These are phyloP conservation scores for Triglochin maritima DNA, from an alignment of 106 monocot genomes.

Conservation along the genomic window DNA sequence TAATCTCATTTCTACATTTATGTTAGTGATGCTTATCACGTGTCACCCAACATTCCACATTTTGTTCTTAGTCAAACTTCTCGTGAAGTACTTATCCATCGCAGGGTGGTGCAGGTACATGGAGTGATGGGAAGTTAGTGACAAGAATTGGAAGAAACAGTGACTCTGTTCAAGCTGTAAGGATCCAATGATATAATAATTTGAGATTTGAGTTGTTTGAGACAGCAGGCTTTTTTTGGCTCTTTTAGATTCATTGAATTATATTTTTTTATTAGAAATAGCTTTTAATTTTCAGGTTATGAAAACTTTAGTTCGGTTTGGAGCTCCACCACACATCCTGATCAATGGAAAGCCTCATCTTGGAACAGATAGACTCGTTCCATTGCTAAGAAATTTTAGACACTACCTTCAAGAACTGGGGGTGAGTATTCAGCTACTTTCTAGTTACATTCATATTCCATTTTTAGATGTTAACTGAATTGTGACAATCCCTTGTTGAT, in stretches of 20 bases:
- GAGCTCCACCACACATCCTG: conserved; percentile 76
- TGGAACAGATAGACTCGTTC: conserved; percentile 84
- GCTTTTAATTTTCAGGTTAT: conserved; percentile 41
- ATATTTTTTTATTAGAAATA: too few species aligned
- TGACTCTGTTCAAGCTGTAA: conserved; percentile 88
- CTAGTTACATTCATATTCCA: neutral
- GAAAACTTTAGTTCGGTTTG: conserved; percentile 92
- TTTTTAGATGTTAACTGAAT: neutral
- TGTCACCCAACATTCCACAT: neutral
- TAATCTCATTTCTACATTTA: neutral
- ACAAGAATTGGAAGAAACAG: conserved; percentile 97
- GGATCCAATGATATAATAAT: conserved; percentile 8
- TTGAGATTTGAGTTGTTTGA: too few species aligned
- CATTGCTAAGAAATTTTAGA: conserved; percentile 69
- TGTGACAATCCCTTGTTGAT: neutral
- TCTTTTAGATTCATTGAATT: too few species aligned
- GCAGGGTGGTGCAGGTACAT: conserved; percentile 99
- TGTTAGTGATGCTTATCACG: neutral
- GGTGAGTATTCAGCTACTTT: conserved; percentile 12
- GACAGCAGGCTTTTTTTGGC: too few species aligned
- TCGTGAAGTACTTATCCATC: conserved; percentile 61
- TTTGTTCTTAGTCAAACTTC: neutral
- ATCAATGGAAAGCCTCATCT: conserved; percentile 96
- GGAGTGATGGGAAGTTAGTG: conserved; percentile 98
- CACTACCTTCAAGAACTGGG: conserved; percentile 64